These are phyloP conservation scores for Forsythia viridissima DNA, from an alignment of 257 asterid genomes.

Conservation along the genomic window DNA sequence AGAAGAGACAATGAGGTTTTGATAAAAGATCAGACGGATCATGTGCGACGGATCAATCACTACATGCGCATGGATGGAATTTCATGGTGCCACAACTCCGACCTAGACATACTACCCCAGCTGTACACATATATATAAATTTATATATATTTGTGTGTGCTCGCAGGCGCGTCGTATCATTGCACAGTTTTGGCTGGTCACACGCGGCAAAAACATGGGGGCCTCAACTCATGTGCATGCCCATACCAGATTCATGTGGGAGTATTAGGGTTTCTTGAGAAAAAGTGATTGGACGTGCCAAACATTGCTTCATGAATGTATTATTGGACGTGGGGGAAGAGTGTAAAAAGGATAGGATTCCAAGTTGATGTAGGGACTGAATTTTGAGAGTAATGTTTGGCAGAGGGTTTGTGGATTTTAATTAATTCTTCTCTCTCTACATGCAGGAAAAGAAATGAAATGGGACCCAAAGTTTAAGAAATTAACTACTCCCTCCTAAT, in stretches of 20 bases:
- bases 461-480: slow-evolving; percentile 25
- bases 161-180: neutral
- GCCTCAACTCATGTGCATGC: slow-evolving; percentile 44
- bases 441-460: slow-evolving; percentile 20
- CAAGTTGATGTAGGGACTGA: slow-evolving; percentile 48
- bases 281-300: slow-evolving; percentile 33
- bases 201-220: slow-evolving; percentile 26
- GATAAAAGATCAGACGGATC: slow-evolving; percentile 23
- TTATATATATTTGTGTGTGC: neutral
- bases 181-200: neutral
- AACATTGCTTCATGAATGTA: slow-evolving; percentile 29
- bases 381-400: slow-evolving; percentile 48
- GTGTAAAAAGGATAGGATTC: slow-evolving; percentile 37
- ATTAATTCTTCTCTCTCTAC: slow-evolving; percentile 19
- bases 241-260: slow-evolving; percentile 38
- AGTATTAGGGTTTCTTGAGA: slow-evolving; percentile 22
- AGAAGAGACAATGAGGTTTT: slow-evolving; percentile 32
- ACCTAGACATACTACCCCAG: slow-evolving; percentile 6
- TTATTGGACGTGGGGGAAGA: slow-evolving; percentile 41
- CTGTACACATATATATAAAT: neutral
- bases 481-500: slow-evolving; percentile 8
- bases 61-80: slow-evolving; percentile 39
- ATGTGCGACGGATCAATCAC: slow-evolving; percentile 26
- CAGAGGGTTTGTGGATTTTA: slow-evolving; percentile 43
- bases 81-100: slow-evolving; percentile 6